phyloP scores from a whole-genome alignment of 305 asterid genomes.

The Fraxinus sp. region DNA sequence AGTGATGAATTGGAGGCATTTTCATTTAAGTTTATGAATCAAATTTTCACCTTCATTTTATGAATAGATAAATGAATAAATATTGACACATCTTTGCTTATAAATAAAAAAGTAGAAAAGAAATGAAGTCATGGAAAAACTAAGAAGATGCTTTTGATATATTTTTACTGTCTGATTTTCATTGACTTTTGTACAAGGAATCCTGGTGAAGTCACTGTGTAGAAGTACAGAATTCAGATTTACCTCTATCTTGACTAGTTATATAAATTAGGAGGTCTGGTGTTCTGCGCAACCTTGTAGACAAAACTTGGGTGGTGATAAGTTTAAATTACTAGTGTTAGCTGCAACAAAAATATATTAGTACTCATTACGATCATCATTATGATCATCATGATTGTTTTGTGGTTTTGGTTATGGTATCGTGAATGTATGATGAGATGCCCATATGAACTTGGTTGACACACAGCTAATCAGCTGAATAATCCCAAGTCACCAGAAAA shows the following conservation, averaged over 20 bases:
- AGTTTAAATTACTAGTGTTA: not conserved
- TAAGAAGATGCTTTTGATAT: slow-evolving; percentile 5
- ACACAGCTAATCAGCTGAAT: not conserved
- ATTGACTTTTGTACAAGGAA: not conserved
- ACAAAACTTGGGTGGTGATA: not conserved
- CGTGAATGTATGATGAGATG: not conserved
- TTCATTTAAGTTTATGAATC: not conserved
- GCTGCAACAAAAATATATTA: not conserved
- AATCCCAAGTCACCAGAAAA: not conserved
- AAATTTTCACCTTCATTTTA: not conserved
- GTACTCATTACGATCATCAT: not conserved
- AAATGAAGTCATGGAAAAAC: not conserved
- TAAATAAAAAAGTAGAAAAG: not conserved
- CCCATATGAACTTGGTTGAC: not conserved
- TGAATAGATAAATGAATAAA: not conserved
- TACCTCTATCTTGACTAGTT: not conserved
- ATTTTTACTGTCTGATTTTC: not conserved
- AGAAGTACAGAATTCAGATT: slow-evolving; percentile 12
- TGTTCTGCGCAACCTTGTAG: slow-evolving; percentile 18
- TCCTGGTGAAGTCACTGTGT: not conserved
- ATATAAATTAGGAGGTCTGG: not conserved
- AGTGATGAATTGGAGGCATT: not conserved
- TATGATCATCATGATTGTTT: not conserved
- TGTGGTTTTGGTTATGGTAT: not conserved
- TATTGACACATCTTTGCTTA: not conserved